Conservation (phyloP, 2,329 filamentous ascomycete genomes). For the Tolypocladium cylindrosporum region DNA sequence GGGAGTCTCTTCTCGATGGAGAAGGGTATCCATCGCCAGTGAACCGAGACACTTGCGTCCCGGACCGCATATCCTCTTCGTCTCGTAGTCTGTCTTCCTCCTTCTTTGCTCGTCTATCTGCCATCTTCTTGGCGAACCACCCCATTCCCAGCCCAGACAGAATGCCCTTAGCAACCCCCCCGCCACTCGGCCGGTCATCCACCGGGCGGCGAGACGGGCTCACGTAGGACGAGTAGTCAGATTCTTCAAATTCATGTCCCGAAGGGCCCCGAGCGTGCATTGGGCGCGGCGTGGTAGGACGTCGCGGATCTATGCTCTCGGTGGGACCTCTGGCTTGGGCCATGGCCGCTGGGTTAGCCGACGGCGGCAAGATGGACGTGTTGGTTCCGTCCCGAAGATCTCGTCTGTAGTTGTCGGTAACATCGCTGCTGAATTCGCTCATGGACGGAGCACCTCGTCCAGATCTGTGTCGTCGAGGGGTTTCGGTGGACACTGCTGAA, state of each 20-base stretch:
- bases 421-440: constrained; percentile 45
- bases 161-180: constrained; percentile 45
- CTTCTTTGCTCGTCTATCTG: constrained; percentile 38
- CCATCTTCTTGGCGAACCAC: constrained; percentile 57
- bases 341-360: constrained; percentile 31
- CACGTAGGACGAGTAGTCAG: constrained; percentile 50
- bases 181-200: constrained; percentile 30
- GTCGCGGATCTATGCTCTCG: constrained; percentile 23
- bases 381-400: constrained; percentile 13
- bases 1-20: constrained; percentile 28
- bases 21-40: constrained; percentile 57
- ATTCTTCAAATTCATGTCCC: constrained; percentile 36
- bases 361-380: constrained; percentile 36
- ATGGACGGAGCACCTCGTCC: constrained; percentile 26
- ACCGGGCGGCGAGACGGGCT: constrained; percentile 51
- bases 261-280: constrained; percentile 34
- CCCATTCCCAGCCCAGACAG: constrained; percentile 56
- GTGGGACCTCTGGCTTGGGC: constrained; percentile 38
- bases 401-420: constrained; percentile 22
- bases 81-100: constrained; percentile 36
- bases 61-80: constrained; percentile 46
- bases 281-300: constrained; percentile 36
- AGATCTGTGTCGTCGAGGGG: constrained; percentile 38
- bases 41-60: constrained; percentile 52
- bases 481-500: constrained; percentile 52